Evolutionary conservation across 2,329 filamentous ascomycete genomes (phyloP).

Genomic region (Pleochaeta shiraiana): DNA sequence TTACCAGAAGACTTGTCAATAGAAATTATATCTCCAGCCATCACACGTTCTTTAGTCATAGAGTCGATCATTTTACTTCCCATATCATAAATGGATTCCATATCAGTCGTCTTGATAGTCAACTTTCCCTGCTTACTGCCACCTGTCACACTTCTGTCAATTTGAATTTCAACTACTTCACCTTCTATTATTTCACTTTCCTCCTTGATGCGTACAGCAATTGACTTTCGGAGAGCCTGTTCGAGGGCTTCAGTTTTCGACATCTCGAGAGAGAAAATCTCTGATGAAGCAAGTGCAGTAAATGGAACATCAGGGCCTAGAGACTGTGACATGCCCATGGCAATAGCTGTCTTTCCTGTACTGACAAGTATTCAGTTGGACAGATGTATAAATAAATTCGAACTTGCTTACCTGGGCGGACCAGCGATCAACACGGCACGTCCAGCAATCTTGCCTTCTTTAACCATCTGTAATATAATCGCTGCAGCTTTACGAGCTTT

Average conservation of each 20-base stretch:
- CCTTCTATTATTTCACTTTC: slow-evolving; percentile 99
- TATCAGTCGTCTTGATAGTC: slow-evolving; percentile 98
- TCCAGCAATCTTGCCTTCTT: slow-evolving; percentile 95
- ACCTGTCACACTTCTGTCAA: slow-evolving; percentile 88
- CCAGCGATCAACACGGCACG: slow-evolving; percentile 88
- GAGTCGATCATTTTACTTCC: slow-evolving; percentile 99
- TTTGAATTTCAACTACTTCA: slow-evolving; percentile 97
- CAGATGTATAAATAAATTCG: not conserved
- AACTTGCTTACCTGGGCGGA: slow-evolving; percentile 48
- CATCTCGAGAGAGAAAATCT: slow-evolving; percentile 99
- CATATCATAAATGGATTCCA: slow-evolving; percentile 99
- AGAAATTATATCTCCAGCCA: slow-evolving; percentile 95
- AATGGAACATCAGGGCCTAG: slow-evolving; percentile 89
- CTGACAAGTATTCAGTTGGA: slow-evolving; percentile 23
- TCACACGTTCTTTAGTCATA: slow-evolving; percentile 98
- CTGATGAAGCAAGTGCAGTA: slow-evolving; percentile 83
- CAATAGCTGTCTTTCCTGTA: slow-evolving; percentile 95
- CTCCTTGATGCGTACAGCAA: slow-evolving; percentile 94
- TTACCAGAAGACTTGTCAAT: slow-evolving; percentile 98
- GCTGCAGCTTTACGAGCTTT: slow-evolving; percentile 94
- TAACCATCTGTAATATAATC: slow-evolving; percentile 96
- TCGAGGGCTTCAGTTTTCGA: slow-evolving; percentile 97
- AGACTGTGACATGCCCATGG: slow-evolving; percentile 97
- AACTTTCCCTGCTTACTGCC: slow-evolving; percentile 97
- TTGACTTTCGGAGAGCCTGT: slow-evolving; percentile 97